These are phyloP conservation scores for Gynandropsis gynandra DNA, from an alignment of 345 rosid genomes.

Conservation along the genomic window DNA sequence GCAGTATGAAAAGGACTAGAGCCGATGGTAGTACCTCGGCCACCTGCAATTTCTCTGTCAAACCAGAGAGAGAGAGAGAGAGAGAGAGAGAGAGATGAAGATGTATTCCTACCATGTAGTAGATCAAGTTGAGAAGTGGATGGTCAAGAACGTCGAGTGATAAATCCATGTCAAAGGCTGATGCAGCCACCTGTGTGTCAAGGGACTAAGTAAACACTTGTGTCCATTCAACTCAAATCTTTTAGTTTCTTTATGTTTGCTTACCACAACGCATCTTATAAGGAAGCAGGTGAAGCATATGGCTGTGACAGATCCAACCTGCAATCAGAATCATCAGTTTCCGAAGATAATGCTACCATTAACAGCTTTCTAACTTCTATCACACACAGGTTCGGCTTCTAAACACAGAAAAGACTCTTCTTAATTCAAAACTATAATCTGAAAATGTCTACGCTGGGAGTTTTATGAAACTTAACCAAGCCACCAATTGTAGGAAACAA, in stretches of 20 bases:
- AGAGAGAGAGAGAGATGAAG: neutral
- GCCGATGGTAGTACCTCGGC: constrained; percentile 98
- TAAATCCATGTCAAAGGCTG: constrained; percentile 68
- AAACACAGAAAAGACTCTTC: no score
- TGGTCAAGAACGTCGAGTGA: constrained; percentile 88
- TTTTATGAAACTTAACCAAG: constrained; percentile 9
- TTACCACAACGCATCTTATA: constrained; percentile 85
- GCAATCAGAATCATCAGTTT: constrained; percentile 25
- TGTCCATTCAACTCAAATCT: no score
- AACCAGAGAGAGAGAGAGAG: neutral
- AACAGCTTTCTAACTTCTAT: no score
- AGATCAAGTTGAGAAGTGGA: constrained; percentile 85
- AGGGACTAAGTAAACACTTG: neutral
- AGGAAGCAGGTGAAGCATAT: constrained; percentile 96
- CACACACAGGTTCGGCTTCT: no score
- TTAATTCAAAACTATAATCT: neutral
- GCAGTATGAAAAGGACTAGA: constrained; percentile 77
- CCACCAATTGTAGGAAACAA: no score
- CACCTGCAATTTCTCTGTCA: constrained; percentile 36
- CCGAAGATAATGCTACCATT: no score
- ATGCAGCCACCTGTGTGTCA: constrained; percentile 57
- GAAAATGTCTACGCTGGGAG: neutral
- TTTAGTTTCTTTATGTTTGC: constrained; percentile 11
- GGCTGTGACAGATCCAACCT: constrained; percentile 99
- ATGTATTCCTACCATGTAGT: constrained; percentile 59